Evolutionary conservation across 1,139 yeast species (phyloP).

Genomic region (Geotrichum reessii): DNA sequence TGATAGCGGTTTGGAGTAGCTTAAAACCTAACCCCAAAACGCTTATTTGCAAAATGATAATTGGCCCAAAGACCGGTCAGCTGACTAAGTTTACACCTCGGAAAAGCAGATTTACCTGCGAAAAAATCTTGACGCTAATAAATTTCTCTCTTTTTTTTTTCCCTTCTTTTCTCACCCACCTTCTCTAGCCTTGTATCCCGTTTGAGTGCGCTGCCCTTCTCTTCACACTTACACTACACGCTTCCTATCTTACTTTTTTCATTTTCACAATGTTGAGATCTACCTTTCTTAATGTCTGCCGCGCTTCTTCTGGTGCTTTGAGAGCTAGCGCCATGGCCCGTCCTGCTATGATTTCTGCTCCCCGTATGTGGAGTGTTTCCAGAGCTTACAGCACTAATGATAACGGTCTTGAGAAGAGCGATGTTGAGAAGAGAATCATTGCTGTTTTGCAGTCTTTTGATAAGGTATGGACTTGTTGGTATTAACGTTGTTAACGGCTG

Average conservation of each 20-base stretch:
- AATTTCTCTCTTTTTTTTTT: neutral
- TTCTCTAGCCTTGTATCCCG: neutral
- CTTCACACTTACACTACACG: neutral
- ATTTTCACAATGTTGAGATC: constrained; percentile 18
- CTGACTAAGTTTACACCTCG: neutral
- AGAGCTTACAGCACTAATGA: constrained; percentile 43
- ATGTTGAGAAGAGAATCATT: constrained; percentile 68
- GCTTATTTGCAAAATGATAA: neutral
- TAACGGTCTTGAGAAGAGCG: constrained; percentile 62
- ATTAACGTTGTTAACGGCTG: constrained; percentile 1
- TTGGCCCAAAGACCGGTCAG: neutral
- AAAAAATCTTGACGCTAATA: neutral
- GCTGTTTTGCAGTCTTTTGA: constrained; percentile 77
- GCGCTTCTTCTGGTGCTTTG: constrained; percentile 17
- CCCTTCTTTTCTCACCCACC: too few species aligned
- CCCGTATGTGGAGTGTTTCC: constrained; percentile 18
- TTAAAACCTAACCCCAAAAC: neutral
- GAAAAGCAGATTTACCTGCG: neutral
- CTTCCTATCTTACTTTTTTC: neutral
- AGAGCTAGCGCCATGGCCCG: constrained; percentile 17
- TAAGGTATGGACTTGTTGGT: constrained; percentile 47
- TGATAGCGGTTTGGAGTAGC: neutral
- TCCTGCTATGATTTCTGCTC: constrained; percentile 12
- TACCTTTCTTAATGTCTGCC: constrained; percentile 16
- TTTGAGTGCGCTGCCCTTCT: neutral